Evolutionary conservation across 2,329 filamentous ascomycete genomes (phyloP).

Genomic region (Botrytis galanthina): DNA sequence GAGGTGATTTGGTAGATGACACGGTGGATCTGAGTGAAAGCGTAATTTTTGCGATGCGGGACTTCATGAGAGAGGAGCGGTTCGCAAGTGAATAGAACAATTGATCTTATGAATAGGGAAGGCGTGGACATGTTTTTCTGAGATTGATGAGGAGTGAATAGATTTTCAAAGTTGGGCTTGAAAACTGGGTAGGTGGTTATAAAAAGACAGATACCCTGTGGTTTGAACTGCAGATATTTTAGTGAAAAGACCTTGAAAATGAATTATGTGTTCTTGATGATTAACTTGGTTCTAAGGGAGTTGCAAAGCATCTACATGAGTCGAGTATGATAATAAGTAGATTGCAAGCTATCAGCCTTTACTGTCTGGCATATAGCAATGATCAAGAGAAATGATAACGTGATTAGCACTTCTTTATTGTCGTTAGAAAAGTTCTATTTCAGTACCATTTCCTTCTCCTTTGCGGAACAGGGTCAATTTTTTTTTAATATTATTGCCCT

Average conservation of each 20-base stretch:
- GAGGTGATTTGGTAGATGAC: rapidly evolving
- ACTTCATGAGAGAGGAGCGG: rapidly evolving
- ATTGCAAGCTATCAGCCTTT: background rate
- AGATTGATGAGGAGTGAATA: background rate
- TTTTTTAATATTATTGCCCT: no score
- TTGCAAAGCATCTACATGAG: background rate
- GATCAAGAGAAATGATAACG: background rate
- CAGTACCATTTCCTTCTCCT: rapidly evolving
- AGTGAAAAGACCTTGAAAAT: no score
- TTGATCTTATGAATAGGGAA: background rate
- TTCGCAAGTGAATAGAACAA: background rate
- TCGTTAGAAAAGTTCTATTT: rapidly evolving
- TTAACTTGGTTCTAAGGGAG: rapidly evolving
- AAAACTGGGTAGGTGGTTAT: background rate
- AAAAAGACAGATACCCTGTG: no score
- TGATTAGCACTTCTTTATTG: background rate
- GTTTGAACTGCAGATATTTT: no score
- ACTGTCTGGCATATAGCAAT: background rate
- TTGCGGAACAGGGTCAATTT: rapidly evolving
- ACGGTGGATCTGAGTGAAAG: background rate
- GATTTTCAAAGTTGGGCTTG: background rate
- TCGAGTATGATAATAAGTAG: rapidly evolving
- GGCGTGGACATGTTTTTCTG: rapidly evolving
- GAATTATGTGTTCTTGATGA: background rate
- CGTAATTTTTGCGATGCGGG: rapidly evolving